Evolutionary conservation across 2,329 filamentous ascomycete genomes (phyloP), one percentile per base, ranked within the genome.

Genomic region (Apiospora hydei): DNA sequence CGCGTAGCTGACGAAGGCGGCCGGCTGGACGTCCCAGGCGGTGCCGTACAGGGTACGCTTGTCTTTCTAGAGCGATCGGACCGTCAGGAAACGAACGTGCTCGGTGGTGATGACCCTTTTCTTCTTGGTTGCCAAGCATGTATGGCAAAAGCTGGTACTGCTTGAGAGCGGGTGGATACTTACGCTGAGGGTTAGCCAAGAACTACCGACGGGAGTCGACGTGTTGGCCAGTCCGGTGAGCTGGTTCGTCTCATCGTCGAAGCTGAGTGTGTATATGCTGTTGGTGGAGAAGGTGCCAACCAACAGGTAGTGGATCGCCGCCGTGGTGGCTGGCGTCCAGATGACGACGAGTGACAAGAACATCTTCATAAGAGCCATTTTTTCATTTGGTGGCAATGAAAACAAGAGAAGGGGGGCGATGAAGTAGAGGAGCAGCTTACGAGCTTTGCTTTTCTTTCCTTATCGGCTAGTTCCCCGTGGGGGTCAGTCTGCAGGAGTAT

Each of bases 271-370:
- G 49, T 72, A 72, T 10, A 72, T 64, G 4, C 47, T 53, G n/a
- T 72, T 71, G 38, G 61, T 69, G 21, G 64, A 64, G 49, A 72
- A 72, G 1, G 71, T 72, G 14, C 71, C 71, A 8, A 72, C 71
- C 26, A 72, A 24, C 18, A 72, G 64, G 41, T 71, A 30, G 14
- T 72, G 71, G 0, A 51, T 47, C n/a, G 66, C 61, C 26, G 71
- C 71, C 10, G 34, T 13, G 18, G 41, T 24, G 57, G 34, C 18
- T 18, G 34, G 18, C 18, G 57, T 13, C 57, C 57, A 64, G 34
- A 64, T 2, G 30, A 10, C 34, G 34, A 64, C 5, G 57, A 41
- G 57, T 14, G 18, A n/a, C 34, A 64, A 13, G 34, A n/a, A 14
- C 4, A n/a, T n/a, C n/a, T 18, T 41, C 57, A 64, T 64, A 4